Percentiles rank a stretch among this genome's conserved stretches.
phyloP scores from a whole-genome alignment of 192 early-diverging fungal genomes.

The Podila verticillata region DNA sequence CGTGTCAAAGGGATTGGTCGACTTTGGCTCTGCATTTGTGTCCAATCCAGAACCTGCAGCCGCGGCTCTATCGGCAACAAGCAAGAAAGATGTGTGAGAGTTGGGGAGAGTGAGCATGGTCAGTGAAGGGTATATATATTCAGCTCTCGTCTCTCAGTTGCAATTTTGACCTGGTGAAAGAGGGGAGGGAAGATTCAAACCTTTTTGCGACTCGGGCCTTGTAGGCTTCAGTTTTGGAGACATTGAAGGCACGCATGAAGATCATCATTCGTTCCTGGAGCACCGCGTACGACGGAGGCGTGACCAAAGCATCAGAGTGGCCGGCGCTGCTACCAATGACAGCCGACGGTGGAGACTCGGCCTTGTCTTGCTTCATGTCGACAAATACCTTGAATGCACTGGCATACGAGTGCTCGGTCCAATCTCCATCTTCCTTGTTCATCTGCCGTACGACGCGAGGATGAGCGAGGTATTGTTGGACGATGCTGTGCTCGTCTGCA shows the following conservation, averaged over 20 bases:
- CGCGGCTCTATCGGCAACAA: constrained; percentile 12
- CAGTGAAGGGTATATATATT: no score
- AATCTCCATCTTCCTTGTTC: background rate
- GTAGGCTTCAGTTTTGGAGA: no score
- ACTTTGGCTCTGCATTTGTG: background rate
- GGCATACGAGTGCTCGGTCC: constrained; percentile 1
- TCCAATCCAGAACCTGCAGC: no score
- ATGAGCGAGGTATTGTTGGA: background rate
- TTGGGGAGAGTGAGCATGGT: background rate
- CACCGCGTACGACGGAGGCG: no score
- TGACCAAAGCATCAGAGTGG: no score
- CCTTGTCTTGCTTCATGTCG: constrained; percentile 7
- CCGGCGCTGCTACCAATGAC: background rate
- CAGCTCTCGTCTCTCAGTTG: no score
- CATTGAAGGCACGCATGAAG: background rate
- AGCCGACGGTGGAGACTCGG: no score
- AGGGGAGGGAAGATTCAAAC: background rate
- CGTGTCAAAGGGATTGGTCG: background rate
- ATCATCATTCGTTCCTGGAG: background rate
- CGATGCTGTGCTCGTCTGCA: background rate
- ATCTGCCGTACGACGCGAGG: background rate
- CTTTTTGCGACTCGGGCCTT: constrained; percentile 4
- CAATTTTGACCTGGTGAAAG: no score
- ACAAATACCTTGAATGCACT: constrained; percentile 15
- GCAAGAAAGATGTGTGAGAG: background rate